phyloP scores from a whole-genome alignment of 2,329 filamentous ascomycete genomes.

The Ceratocystis albifundus region DNA sequence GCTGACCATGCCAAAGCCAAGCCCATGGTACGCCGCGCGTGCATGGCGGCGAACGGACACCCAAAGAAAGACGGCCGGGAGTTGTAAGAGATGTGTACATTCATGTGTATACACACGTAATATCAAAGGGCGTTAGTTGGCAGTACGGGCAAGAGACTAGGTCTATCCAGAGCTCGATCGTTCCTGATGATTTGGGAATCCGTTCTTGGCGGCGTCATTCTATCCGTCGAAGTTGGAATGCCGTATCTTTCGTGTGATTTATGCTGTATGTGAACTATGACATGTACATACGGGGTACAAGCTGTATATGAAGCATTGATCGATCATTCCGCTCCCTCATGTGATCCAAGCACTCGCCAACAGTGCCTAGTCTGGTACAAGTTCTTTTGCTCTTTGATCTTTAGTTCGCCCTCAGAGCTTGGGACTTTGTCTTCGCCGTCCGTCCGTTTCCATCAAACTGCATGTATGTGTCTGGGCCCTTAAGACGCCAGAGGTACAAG shows the following conservation, averaged over 20 bases:
- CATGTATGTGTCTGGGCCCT: not conserved
- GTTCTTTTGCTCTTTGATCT: not conserved
- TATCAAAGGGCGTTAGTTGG: not conserved
- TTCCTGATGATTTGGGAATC: not conserved
- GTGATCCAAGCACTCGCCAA: not conserved
- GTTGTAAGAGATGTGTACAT: not conserved
- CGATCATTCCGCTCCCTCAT: not conserved
- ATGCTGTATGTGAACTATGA: not conserved
- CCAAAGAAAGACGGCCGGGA: not conserved
- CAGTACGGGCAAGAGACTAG: not conserved
- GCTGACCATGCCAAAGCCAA: not conserved
- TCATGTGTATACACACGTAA: not conserved
- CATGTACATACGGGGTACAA: not conserved
- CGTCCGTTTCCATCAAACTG: not conserved
- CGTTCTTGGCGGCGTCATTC: not conserved
- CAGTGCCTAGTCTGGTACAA: not conserved
- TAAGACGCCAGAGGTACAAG: too few relatives aligned
- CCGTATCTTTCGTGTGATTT: not conserved
- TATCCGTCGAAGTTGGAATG: not conserved
- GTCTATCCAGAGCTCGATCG: not conserved
- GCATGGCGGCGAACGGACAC: constrained; percentile 4
- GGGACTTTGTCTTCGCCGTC: not conserved
- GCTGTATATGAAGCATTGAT: too few relatives aligned
- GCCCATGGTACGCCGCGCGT: not conserved
- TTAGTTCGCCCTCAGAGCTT: not conserved